Percentiles rank a stretch among this genome's conserved stretches.
Evolutionary conservation across 2,329 filamentous ascomycete species (phyloP).

Genomic region (Dryadomyces sulphureus): DNA sequence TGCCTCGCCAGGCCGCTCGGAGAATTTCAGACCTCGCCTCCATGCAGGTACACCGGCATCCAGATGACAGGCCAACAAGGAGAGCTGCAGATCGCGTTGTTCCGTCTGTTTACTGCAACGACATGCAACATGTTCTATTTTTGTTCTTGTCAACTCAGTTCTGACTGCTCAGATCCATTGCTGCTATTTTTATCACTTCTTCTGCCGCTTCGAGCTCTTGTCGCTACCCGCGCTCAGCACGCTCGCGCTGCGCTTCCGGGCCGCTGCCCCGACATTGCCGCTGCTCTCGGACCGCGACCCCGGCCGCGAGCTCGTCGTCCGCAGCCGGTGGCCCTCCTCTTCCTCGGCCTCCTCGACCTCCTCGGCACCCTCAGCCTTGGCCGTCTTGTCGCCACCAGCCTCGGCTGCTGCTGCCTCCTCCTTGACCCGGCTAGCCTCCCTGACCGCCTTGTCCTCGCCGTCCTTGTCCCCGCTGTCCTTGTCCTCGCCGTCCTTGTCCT

Average conservation of each 20-base stretch:
- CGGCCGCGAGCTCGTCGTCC: slow-evolving; percentile 14
- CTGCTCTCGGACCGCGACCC: slow-evolving; percentile 24
- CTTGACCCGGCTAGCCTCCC: background rate
- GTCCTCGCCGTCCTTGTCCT: background rate
- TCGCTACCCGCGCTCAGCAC: slow-evolving; percentile 59
- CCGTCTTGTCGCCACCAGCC: background rate
- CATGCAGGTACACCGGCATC: background rate
- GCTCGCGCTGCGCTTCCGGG: slow-evolving; percentile 70
- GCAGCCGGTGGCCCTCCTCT: background rate
- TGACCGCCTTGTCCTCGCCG: slow-evolving; percentile 8
- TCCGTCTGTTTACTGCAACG: background rate
- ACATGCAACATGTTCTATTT: too few relatives aligned
- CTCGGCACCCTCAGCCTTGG: background rate
- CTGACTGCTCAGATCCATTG: too few relatives aligned
- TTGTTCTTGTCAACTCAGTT: too few relatives aligned
- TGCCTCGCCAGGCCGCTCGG: too few relatives aligned
- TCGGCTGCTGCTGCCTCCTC: background rate
- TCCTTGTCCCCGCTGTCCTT: slow-evolving; percentile 2
- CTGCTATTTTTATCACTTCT: too few relatives aligned
- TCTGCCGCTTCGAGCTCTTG: slow-evolving; percentile 41
- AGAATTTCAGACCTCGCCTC: too few relatives aligned
- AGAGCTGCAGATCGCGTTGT: too few relatives aligned
- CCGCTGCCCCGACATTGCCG: slow-evolving; percentile 13
- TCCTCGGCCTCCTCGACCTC: background rate
- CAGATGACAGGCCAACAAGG: too few relatives aligned